Evolutionary conservation across 2,329 filamentous ascomycete species (phyloP).

Genomic region (Monosporascus sp.): DNA sequence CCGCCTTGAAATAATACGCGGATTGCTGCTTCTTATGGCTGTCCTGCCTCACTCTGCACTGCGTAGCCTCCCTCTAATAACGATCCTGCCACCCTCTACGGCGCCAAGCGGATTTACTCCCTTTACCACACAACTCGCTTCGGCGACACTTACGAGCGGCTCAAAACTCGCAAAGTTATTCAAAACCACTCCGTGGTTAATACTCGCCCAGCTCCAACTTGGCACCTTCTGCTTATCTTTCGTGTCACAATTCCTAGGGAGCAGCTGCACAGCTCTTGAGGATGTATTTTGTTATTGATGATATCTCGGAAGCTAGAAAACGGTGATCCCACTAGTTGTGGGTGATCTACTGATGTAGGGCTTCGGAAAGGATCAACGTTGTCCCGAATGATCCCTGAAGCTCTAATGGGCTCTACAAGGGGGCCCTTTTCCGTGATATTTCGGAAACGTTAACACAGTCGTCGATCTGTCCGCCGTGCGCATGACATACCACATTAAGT

Average conservation of each 20-base stretch:
- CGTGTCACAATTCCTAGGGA: too few species aligned
- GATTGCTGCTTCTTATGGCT: slow-evolving; percentile 9
- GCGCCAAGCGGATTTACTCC: slow-evolving; percentile 10
- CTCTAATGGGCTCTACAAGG: too few species aligned
- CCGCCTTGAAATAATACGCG: slow-evolving; percentile 5
- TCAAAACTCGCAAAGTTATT: slow-evolving; percentile 1
- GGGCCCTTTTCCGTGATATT: too few species aligned
- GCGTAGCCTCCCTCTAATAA: slow-evolving; percentile 8
- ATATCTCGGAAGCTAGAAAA: too few species aligned
- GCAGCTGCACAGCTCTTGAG: too few species aligned
- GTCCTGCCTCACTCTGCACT: slow-evolving; percentile 6
- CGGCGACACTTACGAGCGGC: slow-evolving; percentile 1
- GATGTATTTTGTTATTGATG: too few species aligned
- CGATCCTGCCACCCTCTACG: slow-evolving; percentile 7
- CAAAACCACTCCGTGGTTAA: slow-evolving; percentile 8
- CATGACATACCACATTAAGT: slow-evolving; percentile 11
- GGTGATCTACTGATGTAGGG: too few species aligned
- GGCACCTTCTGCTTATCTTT: slow-evolving; percentile 7
- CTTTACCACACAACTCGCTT: slow-evolving; percentile 2
- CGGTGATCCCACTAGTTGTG: too few species aligned
- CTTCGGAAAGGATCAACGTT: too few species aligned
- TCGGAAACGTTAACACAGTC: slow-evolving; percentile 5
- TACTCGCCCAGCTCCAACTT: slow-evolving; percentile 9
- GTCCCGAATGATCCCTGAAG: too few species aligned
- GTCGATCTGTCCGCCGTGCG: slow-evolving; percentile 5